Evolutionary conservation across 805 yeast species (phyloP).

Genomic region (Yarrowia keelungensis): DNA sequence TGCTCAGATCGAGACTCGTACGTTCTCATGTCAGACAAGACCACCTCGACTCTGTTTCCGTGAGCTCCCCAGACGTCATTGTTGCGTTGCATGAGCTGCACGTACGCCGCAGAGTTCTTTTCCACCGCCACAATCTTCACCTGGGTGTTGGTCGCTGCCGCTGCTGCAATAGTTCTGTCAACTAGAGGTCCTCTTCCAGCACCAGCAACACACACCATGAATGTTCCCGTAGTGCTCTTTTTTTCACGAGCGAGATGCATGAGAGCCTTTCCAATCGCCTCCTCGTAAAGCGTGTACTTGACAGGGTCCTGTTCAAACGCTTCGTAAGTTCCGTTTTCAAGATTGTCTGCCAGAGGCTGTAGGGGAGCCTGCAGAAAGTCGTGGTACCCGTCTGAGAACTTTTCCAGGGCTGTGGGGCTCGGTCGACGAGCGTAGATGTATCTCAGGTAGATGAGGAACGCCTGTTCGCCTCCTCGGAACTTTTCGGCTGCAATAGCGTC

Average conservation of each 20-base stretch:
- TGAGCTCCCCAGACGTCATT: conserved; percentile 58
- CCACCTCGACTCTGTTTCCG: conserved; percentile 54
- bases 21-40: conserved; percentile 64
- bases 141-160: conserved; percentile 46
- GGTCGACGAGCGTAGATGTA: conserved; percentile 45
- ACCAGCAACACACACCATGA: conserved; percentile 68
- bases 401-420: conserved; percentile 48
- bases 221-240: background rate
- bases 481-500: conserved; percentile 40
- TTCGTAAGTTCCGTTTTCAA: conserved; percentile 67
- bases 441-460: conserved; percentile 44
- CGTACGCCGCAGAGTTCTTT: conserved; percentile 67
- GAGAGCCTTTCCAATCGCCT: conserved; percentile 62
- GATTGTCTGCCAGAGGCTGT: conserved; percentile 68
- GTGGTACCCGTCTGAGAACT: conserved; percentile 51
- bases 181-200: conserved; percentile 90
- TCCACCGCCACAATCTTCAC: conserved; percentile 66
- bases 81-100: conserved; percentile 59
- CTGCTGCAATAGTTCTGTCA: conserved; percentile 57
- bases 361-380: conserved; percentile 67
- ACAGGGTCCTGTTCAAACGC: conserved; percentile 72
- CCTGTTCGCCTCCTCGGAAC: conserved; percentile 44
- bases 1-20: conserved; percentile 55
- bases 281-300: conserved; percentile 73
- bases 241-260: background rate